phyloP scores from a whole-genome alignment of 75 land plant genomes.

The Adiantum capillusveneris region DNA sequence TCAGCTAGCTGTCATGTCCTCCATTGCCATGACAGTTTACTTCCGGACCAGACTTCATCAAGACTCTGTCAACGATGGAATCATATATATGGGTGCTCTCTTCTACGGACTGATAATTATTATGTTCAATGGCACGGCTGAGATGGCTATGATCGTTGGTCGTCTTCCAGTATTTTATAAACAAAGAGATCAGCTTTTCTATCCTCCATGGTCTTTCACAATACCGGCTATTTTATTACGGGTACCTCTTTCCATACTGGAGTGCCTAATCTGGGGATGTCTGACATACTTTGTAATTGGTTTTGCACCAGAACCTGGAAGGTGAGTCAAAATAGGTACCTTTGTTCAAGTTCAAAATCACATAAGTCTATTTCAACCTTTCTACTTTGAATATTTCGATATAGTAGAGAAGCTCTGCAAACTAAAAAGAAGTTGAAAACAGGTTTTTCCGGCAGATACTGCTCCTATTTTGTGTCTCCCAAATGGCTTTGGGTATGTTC shows the following conservation, averaged over 20 bases:
- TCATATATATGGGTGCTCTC: constrained; percentile 29
- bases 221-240: constrained; percentile 32
- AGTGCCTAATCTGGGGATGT: constrained; percentile 24
- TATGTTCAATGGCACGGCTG: constrained; percentile 58
- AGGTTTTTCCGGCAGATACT: constrained; percentile 68
- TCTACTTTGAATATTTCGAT: not conserved
- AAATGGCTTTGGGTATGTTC: constrained; percentile 63
- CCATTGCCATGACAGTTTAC: constrained; percentile 38
- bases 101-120: constrained; percentile 31
- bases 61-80: constrained; percentile 22
- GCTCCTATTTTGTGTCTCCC: constrained; percentile 47
- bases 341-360: no score
- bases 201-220: constrained; percentile 50
- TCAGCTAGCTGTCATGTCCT: constrained; percentile 28
- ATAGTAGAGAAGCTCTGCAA: not conserved
- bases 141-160: constrained; percentile 29
- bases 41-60: constrained; percentile 33
- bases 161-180: constrained; percentile 57
- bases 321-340: constrained; percentile 31
- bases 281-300: constrained; percentile 49
- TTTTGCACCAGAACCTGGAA: constrained; percentile 49
- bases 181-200: constrained; percentile 46
- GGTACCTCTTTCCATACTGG: constrained; percentile 31
- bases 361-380: no score
- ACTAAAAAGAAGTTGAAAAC: constrained; percentile 1